Evolutionary conservation across 2,329 filamentous ascomycete species (phyloP).

Genomic region (Fusarium abutilonis): DNA sequence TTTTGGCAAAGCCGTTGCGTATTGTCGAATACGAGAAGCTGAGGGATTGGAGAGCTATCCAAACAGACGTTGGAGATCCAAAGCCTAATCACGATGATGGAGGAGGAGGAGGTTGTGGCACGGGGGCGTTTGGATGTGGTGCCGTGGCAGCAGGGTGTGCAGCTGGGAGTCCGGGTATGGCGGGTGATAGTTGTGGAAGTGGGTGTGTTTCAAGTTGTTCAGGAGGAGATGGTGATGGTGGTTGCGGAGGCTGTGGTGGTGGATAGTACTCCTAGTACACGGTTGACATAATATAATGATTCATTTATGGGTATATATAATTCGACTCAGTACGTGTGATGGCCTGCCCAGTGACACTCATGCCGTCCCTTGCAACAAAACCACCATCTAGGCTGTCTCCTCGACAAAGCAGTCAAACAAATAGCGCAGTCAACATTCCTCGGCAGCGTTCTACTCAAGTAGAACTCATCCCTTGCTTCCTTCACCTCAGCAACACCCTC

Average conservation of each 20-base stretch:
- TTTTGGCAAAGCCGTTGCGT: constrained; percentile 15
- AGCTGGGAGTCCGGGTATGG: constrained; percentile 15
- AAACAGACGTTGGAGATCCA: constrained; percentile 24
- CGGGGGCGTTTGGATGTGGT: constrained; percentile 31
- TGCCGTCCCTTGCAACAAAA: constrained; percentile 20
- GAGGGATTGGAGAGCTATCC: constrained; percentile 38
- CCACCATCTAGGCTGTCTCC: constrained; percentile 14
- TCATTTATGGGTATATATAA: background rate
- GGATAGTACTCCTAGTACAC: background rate
- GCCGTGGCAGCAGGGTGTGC: constrained; percentile 30
- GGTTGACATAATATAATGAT: background rate
- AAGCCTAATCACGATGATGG: background rate
- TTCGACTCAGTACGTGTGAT: constrained; percentile 1
- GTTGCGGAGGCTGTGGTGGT: constrained; percentile 36
- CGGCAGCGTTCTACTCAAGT: background rate
- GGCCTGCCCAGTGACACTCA: constrained; percentile 29
- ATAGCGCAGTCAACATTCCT: constrained; percentile 19
- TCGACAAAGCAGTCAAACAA: constrained; percentile 8
- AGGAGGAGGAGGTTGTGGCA: constrained; percentile 25
- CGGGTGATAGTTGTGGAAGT: constrained; percentile 39
- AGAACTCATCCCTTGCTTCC: constrained; percentile 12
- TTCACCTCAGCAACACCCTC: background rate
- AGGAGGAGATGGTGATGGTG: constrained; percentile 20
- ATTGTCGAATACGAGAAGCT: constrained; percentile 39
- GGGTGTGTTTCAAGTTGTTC: constrained; percentile 34